Base-by-base conservation (phyloP, 1,284 basidiomycete species). In the Austroboletus olivaceoglutinosus region DNA sequence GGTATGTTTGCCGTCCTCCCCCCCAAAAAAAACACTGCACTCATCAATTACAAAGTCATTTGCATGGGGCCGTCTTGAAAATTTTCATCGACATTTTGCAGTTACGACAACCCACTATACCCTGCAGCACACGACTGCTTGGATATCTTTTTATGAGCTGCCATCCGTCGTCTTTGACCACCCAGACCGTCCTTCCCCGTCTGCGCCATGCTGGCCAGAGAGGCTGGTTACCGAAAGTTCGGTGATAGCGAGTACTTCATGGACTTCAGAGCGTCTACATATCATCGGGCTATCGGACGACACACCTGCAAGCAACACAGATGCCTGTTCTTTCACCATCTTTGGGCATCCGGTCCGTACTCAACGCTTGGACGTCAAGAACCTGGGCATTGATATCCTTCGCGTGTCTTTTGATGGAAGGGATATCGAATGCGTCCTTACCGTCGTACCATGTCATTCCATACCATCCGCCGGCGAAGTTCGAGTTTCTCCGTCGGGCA, bases 401-500 rank as follows among this genome's bases (percentile, higher is more conserved):
- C 44, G 18, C 2, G 31, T 63, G 22, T 52, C 58, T 7, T 56
- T 65, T 19, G 30, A 61, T 9, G 52, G 54, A 10, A 18, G 16
- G 13, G 41, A 38, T n/a, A 43, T 63, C 21, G 36, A 37, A 31
- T 50, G 52, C 21, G 6, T 23, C 27, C 36, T 18, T 25, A 37
- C 30, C 13, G 16, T 21, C 23, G 48, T 65, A 7, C 45, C 47
- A 6, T 59, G 47, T 29, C 51, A 41, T 40, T 48, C 53, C 25
- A 22, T 49, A 22, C 51, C 60, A 2, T 55, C 46, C 16, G 21
- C 31, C 15, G 58, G 51, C 23, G 55, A 53, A 9, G 25, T 65
- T 21, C 58, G 51, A 16, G 37, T 65, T 5, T 64, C 61, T 29
- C 13, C 52, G 13, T 65, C 54, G 2, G 64, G 60, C 5, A 62